Percentiles rank a stretch among this genome's conserved stretches.
Evolutionary conservation across 169 alveolate genomes (phyloP).

Genomic region (Ichthyophthirius multifiliis): DNA sequence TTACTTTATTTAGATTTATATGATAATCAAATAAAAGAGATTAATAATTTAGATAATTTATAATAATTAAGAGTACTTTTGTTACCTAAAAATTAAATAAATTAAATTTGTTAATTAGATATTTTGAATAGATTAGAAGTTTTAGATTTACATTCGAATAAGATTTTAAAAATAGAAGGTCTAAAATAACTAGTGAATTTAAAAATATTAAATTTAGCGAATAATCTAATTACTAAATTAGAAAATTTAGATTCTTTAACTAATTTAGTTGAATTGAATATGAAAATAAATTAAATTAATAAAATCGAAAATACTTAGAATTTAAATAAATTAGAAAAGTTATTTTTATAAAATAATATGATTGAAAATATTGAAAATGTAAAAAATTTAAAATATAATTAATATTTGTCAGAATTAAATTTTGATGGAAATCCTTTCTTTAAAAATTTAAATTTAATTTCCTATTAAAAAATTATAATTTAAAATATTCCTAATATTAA

Average conservation of each 20-base stretch:
- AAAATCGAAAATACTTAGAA: slow-evolving; percentile 56
- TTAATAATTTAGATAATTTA: slow-evolving; percentile 71
- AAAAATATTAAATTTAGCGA: slow-evolving; percentile 79
- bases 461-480: background rate
- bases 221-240: slow-evolving; percentile 66
- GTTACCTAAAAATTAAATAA: slow-evolving; percentile 80
- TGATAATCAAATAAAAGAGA: slow-evolving; percentile 81
- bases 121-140: slow-evolving; percentile 77
- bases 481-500: slow-evolving; percentile 1
- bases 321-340: slow-evolving; percentile 61
- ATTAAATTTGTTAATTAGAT: slow-evolving; percentile 68
- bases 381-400: slow-evolving; percentile 32
- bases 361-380: slow-evolving; percentile 60
- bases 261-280: slow-evolving; percentile 69
- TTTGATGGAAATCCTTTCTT: slow-evolving; percentile 47
- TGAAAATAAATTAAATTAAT: slow-evolving; percentile 73
- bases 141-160: slow-evolving; percentile 83
- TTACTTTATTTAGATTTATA: slow-evolving; percentile 77
- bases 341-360: slow-evolving; percentile 71
- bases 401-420: slow-evolving; percentile 43
- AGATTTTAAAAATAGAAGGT: slow-evolving; percentile 78
- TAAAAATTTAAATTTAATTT: background rate
- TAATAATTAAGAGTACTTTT: slow-evolving; percentile 75
- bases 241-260: slow-evolving; percentile 64
- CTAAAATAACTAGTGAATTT: slow-evolving; percentile 57